Evolutionary conservation across 106 monocot species (phyloP), one percentile per base, ranked within the genome.

Genomic region (Dendrobium officinale): DNA sequence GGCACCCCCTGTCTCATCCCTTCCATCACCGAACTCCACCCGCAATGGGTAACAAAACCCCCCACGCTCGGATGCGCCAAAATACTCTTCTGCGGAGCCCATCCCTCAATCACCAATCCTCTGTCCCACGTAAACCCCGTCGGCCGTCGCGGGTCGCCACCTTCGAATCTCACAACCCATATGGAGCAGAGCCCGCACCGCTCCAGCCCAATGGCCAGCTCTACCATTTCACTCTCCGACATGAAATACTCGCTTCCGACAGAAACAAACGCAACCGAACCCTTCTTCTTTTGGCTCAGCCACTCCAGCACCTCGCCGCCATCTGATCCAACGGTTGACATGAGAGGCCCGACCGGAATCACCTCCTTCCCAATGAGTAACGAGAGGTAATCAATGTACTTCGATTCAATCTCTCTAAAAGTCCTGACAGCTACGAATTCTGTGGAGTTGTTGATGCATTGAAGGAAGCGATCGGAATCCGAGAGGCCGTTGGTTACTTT

Each of bases 221-320:
- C 86, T 67, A 55, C 79, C 26, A 77, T 83, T 87, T 94, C 85
- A 82, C 89, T 56, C 68, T 86, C 78, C 22, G 73, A 42, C 89
- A 94, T 81, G 89, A 91, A 94, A 83, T 88, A 94, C 83, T 94
- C 93, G 54, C 78, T 93, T 37, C 93, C 93, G 31, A 93, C 86
- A 10, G 91, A 91, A 19, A 83, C 93, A 58, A 93, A 87, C 33
- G 89, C 84, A 37, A 93, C 88, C 18, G 91, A 89, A 1, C 61
- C 72, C 51, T 27, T 33, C 16, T 73, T 54, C 81, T 31, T 31
- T 76, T 56, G 24, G 22, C 22, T 8, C 61, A 61, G 61, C 61
- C 61, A 61, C 19, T 61, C 61, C 22, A 61, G 7, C 5, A 9
- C 22, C 61, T 61, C 61, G 22, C 29, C 9, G 17, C 29, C 22